Conservation (phyloP, 2,329 filamentous ascomycete species). For the Boeremia lycopersici region DNA sequence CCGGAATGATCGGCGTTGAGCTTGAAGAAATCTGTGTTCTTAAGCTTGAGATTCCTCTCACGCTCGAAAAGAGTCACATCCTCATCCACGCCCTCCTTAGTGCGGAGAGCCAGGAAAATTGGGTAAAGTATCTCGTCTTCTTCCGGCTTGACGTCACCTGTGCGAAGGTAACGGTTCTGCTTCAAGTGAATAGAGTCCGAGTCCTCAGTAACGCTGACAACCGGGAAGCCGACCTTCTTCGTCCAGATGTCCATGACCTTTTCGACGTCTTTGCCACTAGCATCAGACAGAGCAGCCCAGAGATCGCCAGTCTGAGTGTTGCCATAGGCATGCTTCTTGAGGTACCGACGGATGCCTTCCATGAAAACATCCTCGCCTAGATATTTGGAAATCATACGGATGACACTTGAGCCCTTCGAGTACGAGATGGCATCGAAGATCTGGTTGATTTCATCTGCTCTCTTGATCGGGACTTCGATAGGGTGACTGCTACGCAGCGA, state of each 20-base stretch:
- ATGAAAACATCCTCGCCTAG: constrained; percentile 92
- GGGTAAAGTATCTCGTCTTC: constrained; percentile 89
- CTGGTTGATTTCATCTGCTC: constrained; percentile 94
- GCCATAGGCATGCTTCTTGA: constrained; percentile 95
- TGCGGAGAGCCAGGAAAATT: constrained; percentile 84
- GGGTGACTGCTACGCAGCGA: constrained; percentile 93
- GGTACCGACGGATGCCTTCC: constrained; percentile 85
- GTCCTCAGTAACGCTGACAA: constrained; percentile 81
- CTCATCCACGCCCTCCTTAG: constrained; percentile 81
- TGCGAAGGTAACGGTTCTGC: constrained; percentile 93
- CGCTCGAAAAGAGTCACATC: constrained; percentile 73
- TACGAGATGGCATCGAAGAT: constrained; percentile 99
- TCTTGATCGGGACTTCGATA: constrained; percentile 94
- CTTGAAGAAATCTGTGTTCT: constrained; percentile 89
- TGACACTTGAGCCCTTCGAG: constrained; percentile 92
- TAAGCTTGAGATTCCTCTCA: constrained; percentile 77
- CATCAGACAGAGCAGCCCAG: constrained; percentile 85
- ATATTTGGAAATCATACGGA: constrained; percentile 97
- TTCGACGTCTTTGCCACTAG: constrained; percentile 88
- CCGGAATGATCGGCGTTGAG: constrained; percentile 93
- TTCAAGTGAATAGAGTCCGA: constrained; percentile 80
- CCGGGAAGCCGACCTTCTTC: constrained; percentile 92
- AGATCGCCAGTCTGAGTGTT: constrained; percentile 92
- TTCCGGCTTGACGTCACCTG: constrained; percentile 89
- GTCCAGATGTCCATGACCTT: constrained; percentile 96